Conservation (phyloP, 2,329 filamentous ascomycete genomes). For the Trichoderma sp. region DNA sequence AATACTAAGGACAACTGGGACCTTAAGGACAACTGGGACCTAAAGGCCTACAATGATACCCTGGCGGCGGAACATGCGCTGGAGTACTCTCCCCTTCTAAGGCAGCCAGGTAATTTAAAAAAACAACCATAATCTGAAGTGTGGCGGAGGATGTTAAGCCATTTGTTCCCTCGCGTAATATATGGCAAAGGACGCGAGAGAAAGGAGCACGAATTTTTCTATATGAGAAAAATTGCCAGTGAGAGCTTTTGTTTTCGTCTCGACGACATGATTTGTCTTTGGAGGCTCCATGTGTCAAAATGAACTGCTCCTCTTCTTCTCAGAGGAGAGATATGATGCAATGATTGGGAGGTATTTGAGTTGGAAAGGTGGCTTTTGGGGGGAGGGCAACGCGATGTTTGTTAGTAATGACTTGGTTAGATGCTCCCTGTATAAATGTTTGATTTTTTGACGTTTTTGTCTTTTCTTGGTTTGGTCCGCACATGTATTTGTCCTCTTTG, state of each 20-base stretch:
- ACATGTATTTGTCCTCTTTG: not conserved
- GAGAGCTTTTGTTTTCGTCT: not conserved
- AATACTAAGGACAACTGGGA: constrained; percentile 47
- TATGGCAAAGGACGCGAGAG: not conserved
- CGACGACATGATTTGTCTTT: not conserved
- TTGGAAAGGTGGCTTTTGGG: not conserved
- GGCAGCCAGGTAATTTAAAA: constrained; percentile 2
- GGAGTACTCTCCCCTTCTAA: constrained; percentile 15
- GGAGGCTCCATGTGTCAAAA: constrained; percentile 12
- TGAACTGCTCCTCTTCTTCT: not conserved
- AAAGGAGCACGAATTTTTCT: not conserved
- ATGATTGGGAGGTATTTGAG: constrained; percentile 2
- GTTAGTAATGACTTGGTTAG: constrained; percentile 25
- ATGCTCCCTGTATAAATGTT: constrained; percentile 25
- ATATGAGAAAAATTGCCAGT: not conserved
- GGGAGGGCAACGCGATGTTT: constrained; percentile 22
- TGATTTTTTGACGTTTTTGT: constrained; percentile 3
- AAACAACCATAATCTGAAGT: not conserved
- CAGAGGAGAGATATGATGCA: not conserved
- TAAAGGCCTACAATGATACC: constrained; percentile 16
- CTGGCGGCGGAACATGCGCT: constrained; percentile 14
- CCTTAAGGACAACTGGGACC: constrained; percentile 36
- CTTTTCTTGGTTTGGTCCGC: not conserved
- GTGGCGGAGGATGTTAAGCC: not conserved
- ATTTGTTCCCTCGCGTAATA: constrained; percentile 3